Evolutionary conservation across 2,329 filamentous ascomycete species (phyloP), one percentile per base, ranked within the genome.

Genomic region (Mycosphaerelloides madeirae): DNA sequence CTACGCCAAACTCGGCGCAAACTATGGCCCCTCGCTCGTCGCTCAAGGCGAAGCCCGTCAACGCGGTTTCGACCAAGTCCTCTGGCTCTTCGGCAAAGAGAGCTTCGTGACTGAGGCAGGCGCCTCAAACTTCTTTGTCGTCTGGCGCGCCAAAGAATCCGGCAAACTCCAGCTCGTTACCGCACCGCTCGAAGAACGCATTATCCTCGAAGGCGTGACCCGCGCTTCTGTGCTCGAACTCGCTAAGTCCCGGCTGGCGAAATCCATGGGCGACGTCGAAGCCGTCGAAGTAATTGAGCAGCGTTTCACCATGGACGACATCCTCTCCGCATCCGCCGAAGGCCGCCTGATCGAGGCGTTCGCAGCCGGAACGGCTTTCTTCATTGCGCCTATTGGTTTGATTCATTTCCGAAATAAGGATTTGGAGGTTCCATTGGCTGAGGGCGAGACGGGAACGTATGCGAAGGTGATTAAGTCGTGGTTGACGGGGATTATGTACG

Each of bases 171-270:
- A 93, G 71, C 74, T 96, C 25, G 75, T 95, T 44, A 96, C 90
- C 2, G 88, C 90, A 2, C 87, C 87, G 7, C 69, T 96, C 33
- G 84, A 85, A 46, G 87, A 62, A 44, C 81, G 84, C 60, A 76
- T 95, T 49, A 95, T 96, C 56, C 75, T 96, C 3, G 85, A 91
- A 51, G 90, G 90, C 52, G 83, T 96, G 9, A 96, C 89, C n/a
- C 76, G 90, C 41, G 76, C 85, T 42, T 90, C 85, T 57, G 80
- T 90, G 15, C 66, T 95, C 29, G 82, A 91, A 54, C 73, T 95
- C 15, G 83, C 80, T 1, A 74, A 78, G 18, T 74, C 82, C 64
- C 74, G 83, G 6, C 68, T 94, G 9, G 65, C 31, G 9, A 44
- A 44, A 42, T 29, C 14, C 43, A 48, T n/a, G 3, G 44, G 42